Evolutionary conservation across 2,329 filamentous ascomycete species (phyloP).

Genomic region (Coniochaeta pulveracea): DNA sequence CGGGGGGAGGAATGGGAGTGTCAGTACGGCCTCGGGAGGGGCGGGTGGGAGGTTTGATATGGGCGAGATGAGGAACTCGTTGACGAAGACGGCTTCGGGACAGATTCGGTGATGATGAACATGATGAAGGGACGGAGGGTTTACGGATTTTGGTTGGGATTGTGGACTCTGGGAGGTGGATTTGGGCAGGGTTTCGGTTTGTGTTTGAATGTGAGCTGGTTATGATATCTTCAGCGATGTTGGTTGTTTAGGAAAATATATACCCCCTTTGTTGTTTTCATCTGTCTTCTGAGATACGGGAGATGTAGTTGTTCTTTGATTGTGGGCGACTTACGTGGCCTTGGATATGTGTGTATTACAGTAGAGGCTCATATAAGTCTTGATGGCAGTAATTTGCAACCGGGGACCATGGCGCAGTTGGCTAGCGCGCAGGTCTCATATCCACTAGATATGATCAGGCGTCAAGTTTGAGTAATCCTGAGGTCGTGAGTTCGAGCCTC

Average conservation of each 20-base stretch:
- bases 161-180: not conserved
- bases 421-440: conserved; percentile 5
- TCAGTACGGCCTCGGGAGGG: not conserved
- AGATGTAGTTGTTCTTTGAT: not conserved
- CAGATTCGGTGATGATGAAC: no score
- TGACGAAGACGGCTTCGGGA: not conserved
- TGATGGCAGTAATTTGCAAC: not conserved
- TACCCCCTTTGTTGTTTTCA: not conserved
- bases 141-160: not conserved
- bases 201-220: not conserved
- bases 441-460: conserved; percentile 1
- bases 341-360: not conserved
- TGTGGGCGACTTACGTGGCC: not conserved
- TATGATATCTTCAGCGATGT: not conserved
- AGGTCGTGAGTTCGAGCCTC: conserved; percentile 5
- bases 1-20: conserved; percentile 1
- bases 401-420: conserved; percentile 4
- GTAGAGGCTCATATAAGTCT: not conserved
- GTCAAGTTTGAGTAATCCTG: conserved; percentile 1
- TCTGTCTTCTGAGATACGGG: not conserved
- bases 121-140: not conserved
- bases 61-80: not conserved
- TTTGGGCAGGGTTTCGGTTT: not conserved
- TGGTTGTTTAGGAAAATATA: conserved; percentile 1
- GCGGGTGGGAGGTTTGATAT: not conserved